These are phyloP conservation scores for Citeromyces hawaiiensis DNA, from an alignment of 1,139 yeast genomes.

Conservation along the genomic window DNA sequence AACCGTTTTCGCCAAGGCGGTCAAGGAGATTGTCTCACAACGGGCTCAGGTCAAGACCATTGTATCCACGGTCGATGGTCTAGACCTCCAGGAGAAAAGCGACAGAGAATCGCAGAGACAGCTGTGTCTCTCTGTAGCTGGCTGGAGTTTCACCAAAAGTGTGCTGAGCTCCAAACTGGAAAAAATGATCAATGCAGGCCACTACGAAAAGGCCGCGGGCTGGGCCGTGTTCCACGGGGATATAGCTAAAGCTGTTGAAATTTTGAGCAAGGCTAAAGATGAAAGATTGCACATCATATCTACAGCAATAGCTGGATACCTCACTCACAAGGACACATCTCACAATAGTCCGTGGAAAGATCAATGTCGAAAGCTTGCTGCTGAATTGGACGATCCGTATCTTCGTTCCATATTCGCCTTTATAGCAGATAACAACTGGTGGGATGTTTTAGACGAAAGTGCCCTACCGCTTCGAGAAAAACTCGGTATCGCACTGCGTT, in stretches of 20 bases:
- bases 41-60: slow-evolving; percentile 12
- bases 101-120: slow-evolving; percentile 52
- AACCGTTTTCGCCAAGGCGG: slow-evolving; percentile 22
- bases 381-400: slow-evolving; percentile 82
- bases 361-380: slow-evolving; percentile 78
- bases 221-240: slow-evolving; percentile 96
- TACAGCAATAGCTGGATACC: slow-evolving; percentile 87
- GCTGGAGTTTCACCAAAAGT: slow-evolving; percentile 76
- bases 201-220: slow-evolving; percentile 86
- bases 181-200: slow-evolving; percentile 42
- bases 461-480: slow-evolving; percentile 82
- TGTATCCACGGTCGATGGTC: slow-evolving; percentile 14
- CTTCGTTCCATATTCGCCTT: slow-evolving; percentile 86
- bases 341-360: slow-evolving; percentile 87
- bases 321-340: slow-evolving; percentile 52
- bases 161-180: slow-evolving; percentile 65
- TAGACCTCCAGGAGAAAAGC: slow-evolving; percentile 32
- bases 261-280: slow-evolving; percentile 42
- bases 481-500: slow-evolving; percentile 80
- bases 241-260: slow-evolving; percentile 65
- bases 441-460: slow-evolving; percentile 86
- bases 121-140: slow-evolving; percentile 73
- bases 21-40: slow-evolving; percentile 15
- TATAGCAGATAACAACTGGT: slow-evolving; percentile 92
- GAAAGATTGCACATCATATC: slow-evolving; percentile 69